Base-by-base conservation (phyloP, 2,329 filamentous ascomycete species). In the Trichoderma sp. region DNA sequence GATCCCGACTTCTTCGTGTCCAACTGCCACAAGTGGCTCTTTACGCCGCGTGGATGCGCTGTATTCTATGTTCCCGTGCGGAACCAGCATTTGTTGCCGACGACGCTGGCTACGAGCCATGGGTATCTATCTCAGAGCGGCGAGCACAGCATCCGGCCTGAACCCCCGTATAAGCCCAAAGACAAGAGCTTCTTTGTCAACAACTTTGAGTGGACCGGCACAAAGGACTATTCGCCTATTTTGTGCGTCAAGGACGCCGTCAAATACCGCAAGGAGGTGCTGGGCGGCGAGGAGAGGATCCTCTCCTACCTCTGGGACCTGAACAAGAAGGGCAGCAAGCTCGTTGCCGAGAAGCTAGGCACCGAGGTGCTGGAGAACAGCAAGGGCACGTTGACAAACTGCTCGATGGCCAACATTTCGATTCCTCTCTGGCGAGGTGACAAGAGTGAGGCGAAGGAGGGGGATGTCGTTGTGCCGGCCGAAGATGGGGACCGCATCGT, bases 21-120 rank as follows among this genome's bases (percentile, higher is more conserved):
- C 70, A 98, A 98, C 80, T 93, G 90, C 76, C 93, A 97, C 84
- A 97, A 97, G 84, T 98, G 95, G 95, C 89, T 98, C 8, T 91
- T 89, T 77, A 88, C 89, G 0, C 95, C 95, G 1, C 90, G 95
- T 36, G 92, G 91, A 18, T 94, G 92, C 78, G 94, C 94, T 3
- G 84, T 96, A 4, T 88, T 98, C 74, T 92, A 97, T 81, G 92
- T 96, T 1, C 92, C 94, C 0, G 73, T 85, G 21, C 87, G 91
- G 26, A 94, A 97, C 80, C 95, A 98, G 80, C 83, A 85, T 63
- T 81, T 97, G 57, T 89, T 98, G 56, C 87, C 90, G 15, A 90
- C 90, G 2, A 91, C 93, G 0, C 80, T 97, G 34, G 93, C 94
- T 0, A 97, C 94, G 0, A 94, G 91, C 51, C 93, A 95, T 79